Conservation (phyloP, 2,329 filamentous ascomycete genomes). For the Fusarium zealandicum region DNA sequence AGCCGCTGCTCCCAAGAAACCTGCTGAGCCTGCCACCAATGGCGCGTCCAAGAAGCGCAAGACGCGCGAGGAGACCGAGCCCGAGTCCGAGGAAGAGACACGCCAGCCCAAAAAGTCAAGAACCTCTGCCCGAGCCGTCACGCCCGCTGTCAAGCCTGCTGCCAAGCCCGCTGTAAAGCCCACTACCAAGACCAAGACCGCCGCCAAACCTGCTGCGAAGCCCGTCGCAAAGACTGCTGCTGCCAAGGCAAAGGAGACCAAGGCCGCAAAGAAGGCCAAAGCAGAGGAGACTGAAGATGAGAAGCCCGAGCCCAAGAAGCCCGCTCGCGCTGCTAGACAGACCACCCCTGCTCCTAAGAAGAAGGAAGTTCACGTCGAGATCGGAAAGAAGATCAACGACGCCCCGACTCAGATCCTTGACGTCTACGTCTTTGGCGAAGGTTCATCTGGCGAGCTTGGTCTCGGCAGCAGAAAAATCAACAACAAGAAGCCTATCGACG, state of each 20-base stretch:
- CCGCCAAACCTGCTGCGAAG: constrained; percentile 36
- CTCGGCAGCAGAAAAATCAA: constrained; percentile 73
- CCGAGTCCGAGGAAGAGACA: constrained; percentile 41
- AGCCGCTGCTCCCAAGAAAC: constrained; percentile 28
- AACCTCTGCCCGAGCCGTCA: constrained; percentile 37
- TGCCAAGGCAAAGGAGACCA: constrained; percentile 49
- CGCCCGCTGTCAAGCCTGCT: constrained; percentile 40
- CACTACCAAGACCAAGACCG: constrained; percentile 32
- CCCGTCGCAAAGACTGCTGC: constrained; percentile 36
- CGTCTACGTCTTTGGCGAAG: constrained; percentile 82
- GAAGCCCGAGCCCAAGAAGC: constrained; percentile 46
- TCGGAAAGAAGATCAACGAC: constrained; percentile 75
- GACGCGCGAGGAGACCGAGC: constrained; percentile 37
- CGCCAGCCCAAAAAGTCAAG: constrained; percentile 41
- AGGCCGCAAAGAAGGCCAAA: constrained; percentile 31
- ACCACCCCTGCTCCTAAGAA: constrained; percentile 24
- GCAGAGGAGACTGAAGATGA: constrained; percentile 29
- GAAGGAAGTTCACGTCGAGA: constrained; percentile 51
- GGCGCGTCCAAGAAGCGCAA: constrained; percentile 43
- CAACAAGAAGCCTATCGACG: constrained; percentile 70
- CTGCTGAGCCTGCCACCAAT: constrained; percentile 34
- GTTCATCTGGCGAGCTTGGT: constrained; percentile 81
- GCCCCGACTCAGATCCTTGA: constrained; percentile 70
- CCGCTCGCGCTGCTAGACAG: constrained; percentile 27
- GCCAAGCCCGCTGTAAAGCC: constrained; percentile 41